Percentiles rank a stretch among this genome's conserved stretches.
phyloP scores from a whole-genome alignment of 768 basidiomycete genomes.

The Trametopsis cervina region DNA sequence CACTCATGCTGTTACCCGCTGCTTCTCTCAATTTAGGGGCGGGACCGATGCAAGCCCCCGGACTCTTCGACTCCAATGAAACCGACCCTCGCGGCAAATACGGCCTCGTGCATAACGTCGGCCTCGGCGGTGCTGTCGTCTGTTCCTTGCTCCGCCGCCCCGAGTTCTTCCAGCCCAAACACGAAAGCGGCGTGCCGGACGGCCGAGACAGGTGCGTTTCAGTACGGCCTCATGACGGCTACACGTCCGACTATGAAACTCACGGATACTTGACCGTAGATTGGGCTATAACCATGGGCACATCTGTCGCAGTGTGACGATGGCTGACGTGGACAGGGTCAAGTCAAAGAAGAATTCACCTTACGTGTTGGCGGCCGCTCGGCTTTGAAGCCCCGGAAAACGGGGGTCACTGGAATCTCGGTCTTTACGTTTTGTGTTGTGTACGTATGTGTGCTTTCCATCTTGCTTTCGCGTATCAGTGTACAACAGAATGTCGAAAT shows the following conservation, averaged over 20 bases:
- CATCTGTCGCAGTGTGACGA: constrained; percentile 55
- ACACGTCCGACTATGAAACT: no score
- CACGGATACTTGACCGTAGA: no score
- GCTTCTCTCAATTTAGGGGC: constrained; percentile 53
- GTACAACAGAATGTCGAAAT: no score
- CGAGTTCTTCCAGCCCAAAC: constrained; percentile 55
- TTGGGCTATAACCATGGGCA: constrained; percentile 78
- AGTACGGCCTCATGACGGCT: no score
- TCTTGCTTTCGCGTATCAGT: no score
- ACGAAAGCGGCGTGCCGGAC: constrained; percentile 53
- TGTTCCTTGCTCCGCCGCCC: constrained; percentile 71
- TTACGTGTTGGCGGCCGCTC: constrained; percentile 33
- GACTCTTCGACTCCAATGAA: constrained; percentile 43
- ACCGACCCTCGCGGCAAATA: constrained; percentile 67
- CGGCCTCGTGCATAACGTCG: constrained; percentile 79
- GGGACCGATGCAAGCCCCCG: constrained; percentile 77
- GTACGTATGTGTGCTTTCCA: no score
- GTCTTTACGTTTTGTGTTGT: no score
- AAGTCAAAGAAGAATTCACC: constrained; percentile 58
- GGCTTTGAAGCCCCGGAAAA: no score
- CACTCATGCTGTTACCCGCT: no score
- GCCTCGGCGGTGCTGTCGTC: constrained; percentile 75
- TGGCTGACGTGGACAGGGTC: constrained; percentile 65
- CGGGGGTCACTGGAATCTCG: no score
- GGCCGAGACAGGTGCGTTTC: constrained; percentile 51